Conservation (phyloP, 116 monocot species). For the Posidonia oceanica region DNA sequence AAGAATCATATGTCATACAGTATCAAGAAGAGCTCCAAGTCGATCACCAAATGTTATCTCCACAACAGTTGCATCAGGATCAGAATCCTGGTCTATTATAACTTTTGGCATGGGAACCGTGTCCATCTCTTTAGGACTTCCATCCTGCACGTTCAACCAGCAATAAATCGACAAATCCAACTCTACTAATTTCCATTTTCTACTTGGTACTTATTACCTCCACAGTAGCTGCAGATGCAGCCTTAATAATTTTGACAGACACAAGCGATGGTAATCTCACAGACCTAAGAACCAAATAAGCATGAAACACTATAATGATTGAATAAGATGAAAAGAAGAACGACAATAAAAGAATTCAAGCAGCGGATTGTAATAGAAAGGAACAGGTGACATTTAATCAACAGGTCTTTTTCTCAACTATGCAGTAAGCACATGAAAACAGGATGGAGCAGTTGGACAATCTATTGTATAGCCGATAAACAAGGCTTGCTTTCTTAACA, state of each 20-base stretch:
- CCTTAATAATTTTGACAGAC: constrained; percentile 32
- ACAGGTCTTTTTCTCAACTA: no score
- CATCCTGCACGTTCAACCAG: constrained; percentile 48
- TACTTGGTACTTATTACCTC: constrained; percentile 41
- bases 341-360: not conserved
- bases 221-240: constrained; percentile 43
- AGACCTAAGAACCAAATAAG: constrained; percentile 10
- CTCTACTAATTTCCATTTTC: not conserved
- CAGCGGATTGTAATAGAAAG: no score
- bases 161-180: not conserved
- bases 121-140: constrained; percentile 35
- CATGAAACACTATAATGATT: not conserved
- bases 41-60: constrained; percentile 95
- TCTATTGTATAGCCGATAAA: no score
- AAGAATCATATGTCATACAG: constrained; percentile 27
- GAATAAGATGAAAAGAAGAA: not conserved
- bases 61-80: constrained; percentile 82
- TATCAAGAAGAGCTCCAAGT: constrained; percentile 90
- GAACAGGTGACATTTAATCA: no score
- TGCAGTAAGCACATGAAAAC: no score
- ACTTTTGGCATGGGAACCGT: constrained; percentile 87
- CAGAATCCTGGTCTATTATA: constrained; percentile 88
- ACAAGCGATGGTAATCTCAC: constrained; percentile 30
- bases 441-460: no score
- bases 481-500: no score